phyloP scores from a whole-genome alignment of 2,329 filamentous ascomycete species.

The Sporothrix humicola region DNA sequence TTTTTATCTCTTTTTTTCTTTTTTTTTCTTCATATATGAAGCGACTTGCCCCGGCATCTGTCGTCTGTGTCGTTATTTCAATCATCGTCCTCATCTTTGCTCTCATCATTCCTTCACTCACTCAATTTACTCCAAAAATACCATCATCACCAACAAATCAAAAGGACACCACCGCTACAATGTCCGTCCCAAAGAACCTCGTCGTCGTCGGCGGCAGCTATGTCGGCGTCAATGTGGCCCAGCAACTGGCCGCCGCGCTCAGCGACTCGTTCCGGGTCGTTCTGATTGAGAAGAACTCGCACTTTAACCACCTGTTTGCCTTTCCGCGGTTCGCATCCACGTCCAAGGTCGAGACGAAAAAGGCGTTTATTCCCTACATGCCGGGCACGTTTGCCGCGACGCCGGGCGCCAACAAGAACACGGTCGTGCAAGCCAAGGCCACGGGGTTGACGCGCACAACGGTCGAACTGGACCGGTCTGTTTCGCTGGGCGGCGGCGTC shows the following conservation, averaged over 20 bases:
- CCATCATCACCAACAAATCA: background rate
- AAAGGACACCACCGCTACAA: background rate
- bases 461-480: conserved; percentile 46
- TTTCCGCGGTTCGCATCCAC: conserved; percentile 64
- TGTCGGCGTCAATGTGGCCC: conserved; percentile 45
- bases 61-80: background rate
- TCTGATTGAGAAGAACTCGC: conserved; percentile 64
- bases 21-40: conserved; percentile 8
- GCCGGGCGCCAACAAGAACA: conserved; percentile 42
- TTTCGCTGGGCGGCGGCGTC: conserved; percentile 11
- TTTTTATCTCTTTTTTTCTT: too few relatives aligned
- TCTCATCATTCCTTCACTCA: background rate
- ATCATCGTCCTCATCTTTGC: background rate
- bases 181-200: conserved; percentile 32
- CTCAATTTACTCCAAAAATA: background rate
- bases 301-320: conserved; percentile 66
- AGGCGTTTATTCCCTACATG: conserved; percentile 65
- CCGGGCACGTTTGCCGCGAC: conserved; percentile 30
- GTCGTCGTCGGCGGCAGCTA: conserved; percentile 37
- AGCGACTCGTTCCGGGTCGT: conserved; percentile 58
- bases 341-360: conserved; percentile 56
- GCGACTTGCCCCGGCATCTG: background rate
- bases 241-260: conserved; percentile 53
- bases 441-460: conserved; percentile 45
- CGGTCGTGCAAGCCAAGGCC: conserved; percentile 46